Evolutionary conservation across 1,284 basidiomycete species (phyloP).

Genomic region (Grifola frondosa): DNA sequence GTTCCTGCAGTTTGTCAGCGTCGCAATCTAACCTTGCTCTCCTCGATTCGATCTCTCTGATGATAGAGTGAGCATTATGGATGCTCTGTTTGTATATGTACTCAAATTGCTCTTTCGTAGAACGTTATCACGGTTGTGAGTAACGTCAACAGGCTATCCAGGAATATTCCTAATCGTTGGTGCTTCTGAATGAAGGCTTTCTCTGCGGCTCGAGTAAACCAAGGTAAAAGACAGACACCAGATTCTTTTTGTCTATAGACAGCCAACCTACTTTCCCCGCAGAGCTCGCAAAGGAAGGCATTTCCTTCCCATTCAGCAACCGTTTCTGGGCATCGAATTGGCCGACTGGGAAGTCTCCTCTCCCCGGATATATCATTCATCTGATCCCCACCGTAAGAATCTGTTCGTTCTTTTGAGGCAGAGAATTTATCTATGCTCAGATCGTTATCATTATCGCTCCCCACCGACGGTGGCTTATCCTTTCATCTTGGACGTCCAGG

Average conservation of each 20-base stretch:
- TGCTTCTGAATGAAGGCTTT: constrained; percentile 20
- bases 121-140: constrained; percentile 32
- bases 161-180: neutral
- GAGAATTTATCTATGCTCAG: constrained; percentile 27
- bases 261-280: neutral
- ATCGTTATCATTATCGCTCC: constrained; percentile 51
- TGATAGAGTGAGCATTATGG: constrained; percentile 27
- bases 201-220: constrained; percentile 30
- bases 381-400: constrained; percentile 52
- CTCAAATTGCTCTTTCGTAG: constrained; percentile 2
- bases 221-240: constrained; percentile 21
- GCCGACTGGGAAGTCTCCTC: constrained; percentile 59
- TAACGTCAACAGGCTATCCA: neutral
- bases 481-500: constrained; percentile 61
- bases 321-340: constrained; percentile 66
- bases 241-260: neutral
- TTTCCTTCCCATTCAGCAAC: constrained; percentile 59
- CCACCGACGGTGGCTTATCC: constrained; percentile 69
- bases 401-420: constrained; percentile 36
- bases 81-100: constrained; percentile 23
- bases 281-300: constrained; percentile 47
- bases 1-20: neutral
- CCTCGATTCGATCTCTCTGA: no score
- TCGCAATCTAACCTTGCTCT: neutral
- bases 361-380: constrained; percentile 59